Conservation (phyloP, 331 rosid genomes). For the Arachis monticola region DNA sequence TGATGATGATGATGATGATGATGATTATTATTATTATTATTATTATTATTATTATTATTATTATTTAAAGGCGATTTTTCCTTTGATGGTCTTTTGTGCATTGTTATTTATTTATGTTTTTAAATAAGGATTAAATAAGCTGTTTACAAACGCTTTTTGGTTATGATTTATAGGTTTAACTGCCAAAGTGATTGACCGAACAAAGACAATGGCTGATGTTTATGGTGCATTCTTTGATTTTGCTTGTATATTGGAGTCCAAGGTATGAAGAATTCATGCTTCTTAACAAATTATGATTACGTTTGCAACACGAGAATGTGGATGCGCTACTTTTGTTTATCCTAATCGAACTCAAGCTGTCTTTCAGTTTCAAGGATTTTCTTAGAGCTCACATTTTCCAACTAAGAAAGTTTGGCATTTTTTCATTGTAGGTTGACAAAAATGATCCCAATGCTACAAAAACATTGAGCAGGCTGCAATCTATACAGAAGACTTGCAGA, state of each 20-base stretch:
- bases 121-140: slow-evolving; percentile 6
- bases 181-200: slow-evolving; percentile 87
- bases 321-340: slow-evolving; percentile 5
- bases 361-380: slow-evolving; percentile 31
- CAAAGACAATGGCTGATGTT: slow-evolving; percentile 81
- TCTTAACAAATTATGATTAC: slow-evolving; percentile 27
- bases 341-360: slow-evolving; percentile 6
- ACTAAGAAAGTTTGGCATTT: slow-evolving; percentile 18
- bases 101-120: too few species aligned
- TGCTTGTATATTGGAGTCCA: slow-evolving; percentile 69
- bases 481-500: slow-evolving; percentile 74
- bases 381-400: slow-evolving; percentile 22
- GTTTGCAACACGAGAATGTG: slow-evolving; percentile 22
- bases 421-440: slow-evolving; percentile 67
- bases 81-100: too few species aligned
- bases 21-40: too few species aligned
- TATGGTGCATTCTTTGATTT: slow-evolving; percentile 94
- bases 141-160: slow-evolving; percentile 31
- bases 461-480: slow-evolving; percentile 79
- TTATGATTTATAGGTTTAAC: slow-evolving; percentile 74
- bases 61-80: too few species aligned
- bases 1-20: too few species aligned
- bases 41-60: too few species aligned
- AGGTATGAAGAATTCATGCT: slow-evolving; percentile 59
- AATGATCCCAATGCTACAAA: slow-evolving; percentile 84